These are phyloP conservation scores for Phialophora tarda DNA, from an alignment of 2,329 filamentous ascomycete species.

Conservation along the genomic window DNA sequence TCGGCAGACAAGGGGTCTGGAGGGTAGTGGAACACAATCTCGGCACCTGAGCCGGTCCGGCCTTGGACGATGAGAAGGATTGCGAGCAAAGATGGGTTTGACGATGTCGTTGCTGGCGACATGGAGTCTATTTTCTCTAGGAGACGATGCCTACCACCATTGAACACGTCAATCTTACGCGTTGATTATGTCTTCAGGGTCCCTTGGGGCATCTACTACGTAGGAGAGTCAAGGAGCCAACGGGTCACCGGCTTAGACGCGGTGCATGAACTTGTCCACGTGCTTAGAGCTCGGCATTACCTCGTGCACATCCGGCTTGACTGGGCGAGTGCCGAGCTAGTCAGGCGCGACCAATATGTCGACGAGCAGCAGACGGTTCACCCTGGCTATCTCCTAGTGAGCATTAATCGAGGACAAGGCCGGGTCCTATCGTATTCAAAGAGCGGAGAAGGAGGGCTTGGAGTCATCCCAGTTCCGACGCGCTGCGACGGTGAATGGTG, in stretches of 20 bases:
- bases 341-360: background rate
- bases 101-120: conserved; percentile 55
- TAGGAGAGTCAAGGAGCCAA: background rate
- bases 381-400: background rate
- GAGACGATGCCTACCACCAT: background rate
- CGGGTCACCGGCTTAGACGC: background rate
- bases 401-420: background rate
- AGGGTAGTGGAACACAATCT: conserved; percentile 89
- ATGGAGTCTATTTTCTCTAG: conserved; percentile 40
- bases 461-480: conserved; percentile 10
- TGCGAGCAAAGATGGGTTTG: conserved; percentile 66
- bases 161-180: conserved; percentile 16
- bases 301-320: background rate
- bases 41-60: conserved; percentile 78
- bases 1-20: conserved; percentile 49
- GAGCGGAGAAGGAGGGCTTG: conserved; percentile 9
- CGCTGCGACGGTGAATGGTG: conserved; percentile 7
- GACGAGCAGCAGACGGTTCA: background rate
- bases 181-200: conserved; percentile 14
- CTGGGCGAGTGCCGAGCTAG: background rate
- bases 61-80: conserved; percentile 77
- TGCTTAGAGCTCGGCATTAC: background rate
- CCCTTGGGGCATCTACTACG: background rate
- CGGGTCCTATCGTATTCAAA: conserved; percentile 7
- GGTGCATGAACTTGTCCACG: background rate